Evolutionary conservation across 257 asterid species (phyloP).

Genomic region (Ehretia macrophylla): DNA sequence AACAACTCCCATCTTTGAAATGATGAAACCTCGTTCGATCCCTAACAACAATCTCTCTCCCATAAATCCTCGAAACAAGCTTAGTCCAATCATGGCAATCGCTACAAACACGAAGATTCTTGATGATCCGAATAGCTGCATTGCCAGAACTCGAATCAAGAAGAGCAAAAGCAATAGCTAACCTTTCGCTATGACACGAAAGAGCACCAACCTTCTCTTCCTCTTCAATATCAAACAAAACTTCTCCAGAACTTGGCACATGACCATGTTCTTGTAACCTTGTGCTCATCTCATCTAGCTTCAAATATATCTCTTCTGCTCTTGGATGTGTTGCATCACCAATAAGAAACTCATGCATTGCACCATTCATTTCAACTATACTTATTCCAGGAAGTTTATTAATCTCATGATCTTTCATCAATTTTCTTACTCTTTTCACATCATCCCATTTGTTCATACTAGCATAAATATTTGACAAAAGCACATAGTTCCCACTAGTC

Average conservation of each 20-base stretch:
- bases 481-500: conserved; percentile 59
- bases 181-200: conserved; percentile 53
- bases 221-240: conserved; percentile 69
- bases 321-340: conserved; percentile 55
- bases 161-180: conserved; percentile 62
- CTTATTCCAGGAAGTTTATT: conserved; percentile 61
- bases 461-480: conserved; percentile 62
- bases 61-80: conserved; percentile 40
- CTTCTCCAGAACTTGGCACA: conserved; percentile 46
- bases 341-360: conserved; percentile 53
- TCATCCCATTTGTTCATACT: conserved; percentile 56
- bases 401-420: conserved; percentile 52
- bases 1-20: conserved; percentile 48
- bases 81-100: conserved; percentile 56
- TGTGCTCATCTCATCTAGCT: conserved; percentile 48
- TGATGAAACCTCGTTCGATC: conserved; percentile 66
- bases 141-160: conserved; percentile 25
- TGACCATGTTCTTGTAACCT: conserved; percentile 48
- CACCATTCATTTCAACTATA: conserved; percentile 50
- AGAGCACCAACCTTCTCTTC: conserved; percentile 62
- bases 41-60: conserved; percentile 55
- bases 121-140: conserved; percentile 42
- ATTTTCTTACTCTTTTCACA: conserved; percentile 34
- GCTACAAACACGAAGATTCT: conserved; percentile 60
- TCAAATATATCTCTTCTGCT: conserved; percentile 35